A percentile compares a stretch with the other conserved stretches of the same genome.
These are phyloP conservation scores for Boletus mariae DNA, from an alignment of 1,284 basidiomycete genomes.

Conservation along the genomic window DNA sequence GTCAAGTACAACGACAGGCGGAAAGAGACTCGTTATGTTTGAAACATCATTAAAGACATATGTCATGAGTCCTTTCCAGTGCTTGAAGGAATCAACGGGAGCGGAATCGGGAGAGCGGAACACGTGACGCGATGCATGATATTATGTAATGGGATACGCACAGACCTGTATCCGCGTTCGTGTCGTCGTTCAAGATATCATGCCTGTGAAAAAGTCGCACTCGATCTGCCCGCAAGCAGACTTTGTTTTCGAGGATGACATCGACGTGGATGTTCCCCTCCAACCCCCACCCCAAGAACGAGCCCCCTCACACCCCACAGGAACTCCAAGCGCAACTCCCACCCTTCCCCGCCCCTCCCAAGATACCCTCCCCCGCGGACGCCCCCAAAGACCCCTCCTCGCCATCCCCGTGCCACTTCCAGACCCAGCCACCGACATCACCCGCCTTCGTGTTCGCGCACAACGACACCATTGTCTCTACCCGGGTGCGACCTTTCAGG, in stretches of 20 bases:
- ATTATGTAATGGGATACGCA: conserved; percentile 4
- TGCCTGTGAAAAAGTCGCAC: conserved; percentile 25
- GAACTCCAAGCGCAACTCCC: not conserved
- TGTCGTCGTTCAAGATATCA: conserved; percentile 10
- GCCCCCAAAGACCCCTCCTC: conserved; percentile 6
- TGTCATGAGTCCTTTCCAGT: not conserved
- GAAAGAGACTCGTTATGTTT: not conserved
- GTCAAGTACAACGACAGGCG: not conserved
- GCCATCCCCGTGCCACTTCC: conserved; percentile 28
- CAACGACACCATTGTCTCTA: conserved; percentile 77
- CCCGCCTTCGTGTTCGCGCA: conserved; percentile 68
- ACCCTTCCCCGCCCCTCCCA: conserved; percentile 12
- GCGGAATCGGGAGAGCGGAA: too few species aligned
- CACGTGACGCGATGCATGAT: not conserved
- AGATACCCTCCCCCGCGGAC: conserved; percentile 7
- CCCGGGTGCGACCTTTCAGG: conserved; percentile 73
- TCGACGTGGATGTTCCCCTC: conserved; percentile 26
- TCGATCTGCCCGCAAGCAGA: conserved; percentile 21
- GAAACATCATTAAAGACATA: not conserved
- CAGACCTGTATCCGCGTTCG: conserved; percentile 10
- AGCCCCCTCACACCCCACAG: conserved; percentile 10
- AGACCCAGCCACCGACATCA: conserved; percentile 70
- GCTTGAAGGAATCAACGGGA: not conserved
- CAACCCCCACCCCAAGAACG: not conserved
- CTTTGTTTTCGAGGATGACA: conserved; percentile 31